Conservation (phyloP, 257 asterid species). For the Gynochthodes officinalis region DNA sequence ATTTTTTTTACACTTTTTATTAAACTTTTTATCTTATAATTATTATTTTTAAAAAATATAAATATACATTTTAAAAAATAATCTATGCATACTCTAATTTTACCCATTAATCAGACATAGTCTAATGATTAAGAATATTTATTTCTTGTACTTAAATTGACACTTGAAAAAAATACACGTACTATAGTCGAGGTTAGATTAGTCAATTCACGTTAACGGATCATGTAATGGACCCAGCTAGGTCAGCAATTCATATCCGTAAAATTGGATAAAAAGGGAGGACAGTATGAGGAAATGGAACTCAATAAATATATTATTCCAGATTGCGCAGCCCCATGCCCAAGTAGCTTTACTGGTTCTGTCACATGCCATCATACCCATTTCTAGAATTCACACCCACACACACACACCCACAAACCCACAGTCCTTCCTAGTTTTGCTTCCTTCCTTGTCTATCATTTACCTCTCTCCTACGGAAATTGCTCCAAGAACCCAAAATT, state of each 20-base stretch:
- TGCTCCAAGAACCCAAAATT: not conserved
- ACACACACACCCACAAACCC: not conserved
- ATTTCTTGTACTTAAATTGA: no score
- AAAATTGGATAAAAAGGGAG: constrained; percentile 24
- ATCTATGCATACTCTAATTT: no score
- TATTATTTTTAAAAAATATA: no score
- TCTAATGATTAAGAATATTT: no score
- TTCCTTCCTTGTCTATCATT: not conserved
- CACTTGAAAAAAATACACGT: no score
- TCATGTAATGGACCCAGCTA: constrained; percentile 18
- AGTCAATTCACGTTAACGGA: constrained; percentile 6
- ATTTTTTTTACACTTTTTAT: no score
- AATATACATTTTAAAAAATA: no score
- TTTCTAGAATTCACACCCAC: not conserved
- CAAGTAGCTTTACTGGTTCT: not conserved
- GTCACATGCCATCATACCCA: constrained; percentile 1
- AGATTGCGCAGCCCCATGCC: constrained; percentile 8
- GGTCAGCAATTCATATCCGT: constrained; percentile 28
- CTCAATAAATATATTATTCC: constrained; percentile 33
- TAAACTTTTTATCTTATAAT: no score
- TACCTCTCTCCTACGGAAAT: not conserved
- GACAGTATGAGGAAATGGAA: constrained; percentile 18
- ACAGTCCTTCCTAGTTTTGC: not conserved
- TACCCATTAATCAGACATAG: no score
- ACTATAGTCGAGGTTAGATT: not conserved